Evolutionary conservation across 371 early-diverging fungal species (phyloP), one percentile per base, ranked within the genome.

Genomic region (Mucor saturninus): DNA sequence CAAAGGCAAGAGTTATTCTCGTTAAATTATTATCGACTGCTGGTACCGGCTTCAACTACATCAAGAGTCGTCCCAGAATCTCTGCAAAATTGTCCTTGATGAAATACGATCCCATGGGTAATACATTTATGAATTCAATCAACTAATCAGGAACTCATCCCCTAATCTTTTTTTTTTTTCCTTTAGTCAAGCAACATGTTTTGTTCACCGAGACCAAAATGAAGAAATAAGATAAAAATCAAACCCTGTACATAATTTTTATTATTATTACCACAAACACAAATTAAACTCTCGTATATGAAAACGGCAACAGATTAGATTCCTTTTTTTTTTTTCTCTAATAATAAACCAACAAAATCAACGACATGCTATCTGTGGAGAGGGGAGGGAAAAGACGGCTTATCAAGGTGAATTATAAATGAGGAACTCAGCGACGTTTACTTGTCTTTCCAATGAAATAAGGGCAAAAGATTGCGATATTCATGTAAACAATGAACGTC

Each of bases 91-190:
- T 93, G 51, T 88, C 91, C 30, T 83, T 89, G 81, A 89, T 92
- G 86, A 93, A 93, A 80, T 90, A 83, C 62, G 94, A 93, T 77
- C 94, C 94, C 46, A 75, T 79, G 69, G 88, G 91, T 89, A 64
- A 65, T 9, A 52, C 28, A 35, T 31, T 50, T 30, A 28, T 30
- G 11, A 4, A 2, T 11, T 50, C 10, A 7, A 7, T 3, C 13
- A 1, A n/a, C n/a, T 42, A 14, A n/a, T 43, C 5, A n/a, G 15
- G 6, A 38, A 38, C 39, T 21, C 21, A 21, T 21, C 21, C 8
- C 8, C 43, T 42, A 42, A 46, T 26, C 15, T 2, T 46, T 26
- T 46, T 9, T 46, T 46, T 26, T 26, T 1, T 30, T 30, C 11
- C 40, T 50, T 37, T 73, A 83, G 90, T 86, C 60, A 89, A 89